Base-by-base conservation (phyloP, 1,139 yeast genomes). In the Nematodospora anomalae region DNA sequence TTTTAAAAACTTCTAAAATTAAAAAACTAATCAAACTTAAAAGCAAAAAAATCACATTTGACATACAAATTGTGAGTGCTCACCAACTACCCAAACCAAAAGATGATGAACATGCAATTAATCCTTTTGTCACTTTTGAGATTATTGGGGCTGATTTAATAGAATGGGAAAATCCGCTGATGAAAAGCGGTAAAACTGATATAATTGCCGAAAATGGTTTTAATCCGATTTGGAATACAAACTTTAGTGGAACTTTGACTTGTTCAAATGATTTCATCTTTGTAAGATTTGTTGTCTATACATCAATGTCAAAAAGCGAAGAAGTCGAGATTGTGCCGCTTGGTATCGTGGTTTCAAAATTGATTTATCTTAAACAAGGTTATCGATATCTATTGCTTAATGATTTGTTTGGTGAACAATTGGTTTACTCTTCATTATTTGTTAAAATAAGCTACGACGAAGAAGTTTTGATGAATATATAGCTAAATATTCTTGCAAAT, bases 41-140 rank as follows among this genome's bases (percentile, higher is more conserved):
- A 3, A n/a, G 13, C 13, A 37, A 34, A 10, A 25, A 16, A n/a
- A 44, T 45, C 0, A 35, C 37, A 8, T 64, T 66, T 38, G 37
- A 56, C 1, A 55, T 88, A 15, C 69, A 68, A 11, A 64, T 92
- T 3, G 71, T 92, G 1, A 85, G 97, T 25, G 97, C 87, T 0
- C 96, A 88, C 55, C 88, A 88, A 53, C 64, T 90, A 14, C 95
- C 95, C 2, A 77, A 80, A 38, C 81, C 87, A 0, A 73, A 68
- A 40, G 23, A 26, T 38, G 63, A 6, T 70, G 32, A 66, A 12
- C 63, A 58, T 5, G 56, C 64, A 1, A 65, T 80, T 29, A 79
- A 77, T 43, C 86, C 92, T 0, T 79, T 62, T 46, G 74, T 83
- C 3, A 67, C 71, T 6, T 55, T 83, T 20, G 88, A 83, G 42